These are phyloP conservation scores for Verticillium dahliae DNA, from an alignment of 2,329 filamentous ascomycete species.

Conservation along the genomic window DNA sequence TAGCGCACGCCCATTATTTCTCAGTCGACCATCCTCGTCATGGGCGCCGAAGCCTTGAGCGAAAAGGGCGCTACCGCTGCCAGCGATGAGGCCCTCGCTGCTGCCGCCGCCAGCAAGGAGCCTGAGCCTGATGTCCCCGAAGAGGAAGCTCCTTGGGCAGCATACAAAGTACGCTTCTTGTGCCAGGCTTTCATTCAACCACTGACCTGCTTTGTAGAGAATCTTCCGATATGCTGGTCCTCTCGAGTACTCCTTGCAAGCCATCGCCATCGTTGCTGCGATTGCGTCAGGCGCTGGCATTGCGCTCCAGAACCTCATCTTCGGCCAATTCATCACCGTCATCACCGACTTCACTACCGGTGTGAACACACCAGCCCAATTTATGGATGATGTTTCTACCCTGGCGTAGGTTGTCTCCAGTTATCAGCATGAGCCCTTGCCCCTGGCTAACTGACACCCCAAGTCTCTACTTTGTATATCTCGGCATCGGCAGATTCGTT, in stretches of 20 bases:
- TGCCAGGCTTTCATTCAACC: background rate
- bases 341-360: constrained; percentile 25
- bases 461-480: constrained; percentile 51
- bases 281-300: constrained; percentile 29
- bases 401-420: constrained; percentile 19
- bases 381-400: constrained; percentile 21
- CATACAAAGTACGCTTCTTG: constrained; percentile 8
- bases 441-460: background rate
- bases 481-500: constrained; percentile 47
- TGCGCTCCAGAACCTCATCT: constrained; percentile 30
- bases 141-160: constrained; percentile 11
- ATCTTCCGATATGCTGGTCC: constrained; percentile 22
- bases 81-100: background rate
- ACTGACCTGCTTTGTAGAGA: constrained; percentile 13
- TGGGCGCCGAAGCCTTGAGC: background rate
- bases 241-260: constrained; percentile 20
- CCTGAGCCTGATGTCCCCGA: constrained; percentile 5
- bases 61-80: background rate
- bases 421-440: background rate
- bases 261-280: constrained; percentile 21
- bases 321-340: constrained; percentile 27
- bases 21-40: background rate
- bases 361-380: constrained; percentile 15
- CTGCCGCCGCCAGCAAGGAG: background rate
- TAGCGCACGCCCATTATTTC: no score